These are phyloP conservation scores for Viola odorata DNA, from an alignment of 345 rosid genomes.

Conservation along the genomic window DNA sequence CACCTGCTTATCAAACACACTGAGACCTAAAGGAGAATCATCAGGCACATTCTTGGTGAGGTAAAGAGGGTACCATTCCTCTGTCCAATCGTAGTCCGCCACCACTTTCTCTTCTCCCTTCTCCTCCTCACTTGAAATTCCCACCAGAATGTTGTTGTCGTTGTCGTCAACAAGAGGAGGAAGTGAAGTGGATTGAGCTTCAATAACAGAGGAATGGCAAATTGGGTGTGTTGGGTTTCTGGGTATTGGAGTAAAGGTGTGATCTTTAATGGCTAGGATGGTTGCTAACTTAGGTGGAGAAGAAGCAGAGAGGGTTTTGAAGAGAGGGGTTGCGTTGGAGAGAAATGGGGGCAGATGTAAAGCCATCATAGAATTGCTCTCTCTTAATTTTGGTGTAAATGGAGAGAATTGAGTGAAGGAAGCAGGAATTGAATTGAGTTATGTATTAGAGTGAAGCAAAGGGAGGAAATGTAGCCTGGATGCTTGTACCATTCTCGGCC, in stretches of 20 bases:
- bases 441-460: not conserved
- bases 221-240: not conserved
- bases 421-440: not conserved
- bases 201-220: constrained; percentile 25
- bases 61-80: constrained; percentile 95
- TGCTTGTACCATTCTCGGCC: not conserved
- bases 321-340: constrained; percentile 17
- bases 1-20: constrained; percentile 70
- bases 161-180: constrained; percentile 15
- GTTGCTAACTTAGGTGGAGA: constrained; percentile 7
- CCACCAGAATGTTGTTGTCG: constrained; percentile 24
- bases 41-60: constrained; percentile 70
- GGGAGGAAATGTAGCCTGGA: not conserved
- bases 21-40: constrained; percentile 87
- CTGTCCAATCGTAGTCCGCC: constrained; percentile 73
- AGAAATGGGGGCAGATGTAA: not conserved
- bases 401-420: not conserved
- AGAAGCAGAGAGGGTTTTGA: constrained; percentile 8
- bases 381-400: not conserved
- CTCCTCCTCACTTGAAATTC: constrained; percentile 30
- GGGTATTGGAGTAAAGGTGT: not conserved
- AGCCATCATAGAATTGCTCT: not conserved
- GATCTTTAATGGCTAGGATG: not conserved
- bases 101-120: constrained; percentile 38
- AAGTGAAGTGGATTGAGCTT: constrained; percentile 12